Evolutionary conservation across 2,329 filamentous ascomycete genomes (phyloP), one percentile per base, ranked within the genome.

Genomic region (Aspergillus novofumigatus): DNA sequence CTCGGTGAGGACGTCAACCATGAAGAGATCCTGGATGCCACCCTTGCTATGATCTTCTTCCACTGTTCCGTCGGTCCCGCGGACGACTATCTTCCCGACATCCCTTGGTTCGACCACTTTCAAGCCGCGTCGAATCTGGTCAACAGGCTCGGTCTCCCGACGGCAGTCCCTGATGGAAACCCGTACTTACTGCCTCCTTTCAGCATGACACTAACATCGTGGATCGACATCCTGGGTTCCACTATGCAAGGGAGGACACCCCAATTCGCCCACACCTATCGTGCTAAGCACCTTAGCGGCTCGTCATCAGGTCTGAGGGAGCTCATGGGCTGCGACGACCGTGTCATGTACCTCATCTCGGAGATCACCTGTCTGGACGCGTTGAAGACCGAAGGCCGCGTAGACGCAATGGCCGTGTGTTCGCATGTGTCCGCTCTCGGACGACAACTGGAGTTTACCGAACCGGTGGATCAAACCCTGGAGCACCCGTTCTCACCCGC

Each of bases 81-180:
- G 38, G 89, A 94, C 66, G 91, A 97, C 70, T 84, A 84, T 49
- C 85, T 97, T 25, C 89, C 91, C 17, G 92, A 97, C 71, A 96
- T 97, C 66, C 87, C 92, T 23, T 99, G 94, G 94, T 90, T 93
- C 78, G 90, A 96, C 72, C 94, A 99, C 79, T 97, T 97, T 78
- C 89, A 95, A 73, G 92, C 92, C 3, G 93, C 89, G 21, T 88
- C 89, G 65, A 92, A 87, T 65, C 82, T 97, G 53, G 90, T 96
- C 25, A 85, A 89, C 72, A 92, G 91, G 76, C 86, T 97, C 35
- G 87, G 92, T 58, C 85, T 97, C 42, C 88, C 90, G 9, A 81
- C 82, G 42, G 74, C 86, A 50, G 85, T 93, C 54, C 80, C 85
- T 47, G 81, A 83, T 52, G 79, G 80, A 52, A 82, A 86, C 63